Conservation (phyloP, 2,329 filamentous ascomycete genomes). For the Talaromyces marneffei region DNA sequence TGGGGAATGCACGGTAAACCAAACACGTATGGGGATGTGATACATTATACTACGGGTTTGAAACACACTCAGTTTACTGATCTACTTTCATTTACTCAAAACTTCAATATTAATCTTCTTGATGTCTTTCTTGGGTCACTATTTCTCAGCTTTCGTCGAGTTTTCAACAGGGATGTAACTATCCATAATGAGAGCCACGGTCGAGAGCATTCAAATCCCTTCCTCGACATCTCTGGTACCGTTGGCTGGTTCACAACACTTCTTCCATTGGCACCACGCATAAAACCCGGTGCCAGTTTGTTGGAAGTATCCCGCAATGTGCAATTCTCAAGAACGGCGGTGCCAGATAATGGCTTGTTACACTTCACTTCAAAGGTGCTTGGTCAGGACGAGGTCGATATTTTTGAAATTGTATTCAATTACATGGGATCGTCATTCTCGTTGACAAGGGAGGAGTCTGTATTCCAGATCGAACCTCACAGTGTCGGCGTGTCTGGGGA, state of each 20-base stretch:
- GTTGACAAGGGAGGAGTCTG: constrained; percentile 38
- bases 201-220: constrained; percentile 40
- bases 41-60: constrained; percentile 29
- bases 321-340: constrained; percentile 33
- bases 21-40: constrained; percentile 32
- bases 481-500: too few species aligned
- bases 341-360: constrained; percentile 36
- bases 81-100: constrained; percentile 23
- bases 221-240: constrained; percentile 45
- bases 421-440: constrained; percentile 38
- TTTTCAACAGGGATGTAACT: constrained; percentile 38
- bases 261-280: constrained; percentile 37
- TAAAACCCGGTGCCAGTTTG: constrained; percentile 15
- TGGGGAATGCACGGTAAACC: constrained; percentile 30
- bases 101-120: constrained; percentile 31
- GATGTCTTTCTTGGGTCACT: constrained; percentile 33
- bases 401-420: constrained; percentile 39
- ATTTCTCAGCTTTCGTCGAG: constrained; percentile 40
- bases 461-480: constrained; percentile 31
- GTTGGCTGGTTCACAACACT: constrained; percentile 49
- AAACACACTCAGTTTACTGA: constrained; percentile 27
- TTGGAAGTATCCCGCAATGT: constrained; percentile 16
- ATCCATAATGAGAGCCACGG: constrained; percentile 47
- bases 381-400: constrained; percentile 28
- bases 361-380: constrained; percentile 28